Evolutionary conservation across 805 yeast genomes (phyloP).

Genomic region (Wickerhamomyces alni): DNA sequence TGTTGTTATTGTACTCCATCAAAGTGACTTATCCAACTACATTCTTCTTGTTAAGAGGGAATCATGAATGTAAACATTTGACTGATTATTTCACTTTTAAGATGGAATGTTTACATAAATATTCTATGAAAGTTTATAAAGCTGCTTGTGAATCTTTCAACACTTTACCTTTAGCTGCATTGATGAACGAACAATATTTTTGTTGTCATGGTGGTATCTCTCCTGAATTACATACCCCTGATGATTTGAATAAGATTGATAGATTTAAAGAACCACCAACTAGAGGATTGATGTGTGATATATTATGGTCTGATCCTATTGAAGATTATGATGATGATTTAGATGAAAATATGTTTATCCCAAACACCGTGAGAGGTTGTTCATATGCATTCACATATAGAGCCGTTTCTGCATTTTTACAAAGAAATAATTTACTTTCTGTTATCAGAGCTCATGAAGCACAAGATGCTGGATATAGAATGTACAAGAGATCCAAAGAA

Average conservation of each 20-base stretch:
- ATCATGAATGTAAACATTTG: conserved; percentile 90
- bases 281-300: conserved; percentile 87
- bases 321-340: conserved; percentile 72
- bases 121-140: conserved; percentile 58
- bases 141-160: conserved; percentile 75
- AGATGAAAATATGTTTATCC: conserved; percentile 41
- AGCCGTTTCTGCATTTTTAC: conserved; percentile 69
- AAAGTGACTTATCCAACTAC: conserved; percentile 71
- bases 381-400: conserved; percentile 83
- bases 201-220: conserved; percentile 97
- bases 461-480: conserved; percentile 94
- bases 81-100: conserved; percentile 93
- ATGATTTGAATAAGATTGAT: conserved; percentile 63
- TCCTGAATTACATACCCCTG: conserved; percentile 68
- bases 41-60: conserved; percentile 83
- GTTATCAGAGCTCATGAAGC: conserved; percentile 96
- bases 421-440: conserved; percentile 71
- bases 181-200: conserved; percentile 89
- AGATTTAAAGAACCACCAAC: conserved; percentile 93
- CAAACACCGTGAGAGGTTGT: conserved; percentile 82
- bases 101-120: conserved; percentile 84
- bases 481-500: conserved; percentile 78
- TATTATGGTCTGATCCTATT: conserved; percentile 95
- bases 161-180: conserved; percentile 84
- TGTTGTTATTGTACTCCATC: conserved; percentile 68